Conservation (phyloP, 108 stramenopile species). For the Pseudonitzschia multistriata region DNA sequence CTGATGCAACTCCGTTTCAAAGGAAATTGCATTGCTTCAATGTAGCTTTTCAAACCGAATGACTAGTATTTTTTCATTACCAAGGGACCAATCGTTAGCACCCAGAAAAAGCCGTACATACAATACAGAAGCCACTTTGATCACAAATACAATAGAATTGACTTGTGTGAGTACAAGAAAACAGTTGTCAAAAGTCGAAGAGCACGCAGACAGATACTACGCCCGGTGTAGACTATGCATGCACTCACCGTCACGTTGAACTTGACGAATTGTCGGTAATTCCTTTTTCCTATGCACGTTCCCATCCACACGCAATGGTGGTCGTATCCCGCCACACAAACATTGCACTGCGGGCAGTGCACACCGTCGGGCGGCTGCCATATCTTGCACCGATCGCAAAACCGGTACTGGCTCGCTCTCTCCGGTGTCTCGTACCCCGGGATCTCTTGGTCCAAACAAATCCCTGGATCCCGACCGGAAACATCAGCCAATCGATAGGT, state of each 20-base stretch:
- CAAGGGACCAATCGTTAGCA: conserved; percentile 53
- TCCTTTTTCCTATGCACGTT: conserved; percentile 79
- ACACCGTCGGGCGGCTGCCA: conserved; percentile 78
- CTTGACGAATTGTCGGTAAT: conserved; percentile 66
- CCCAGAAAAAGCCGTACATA: conserved; percentile 67
- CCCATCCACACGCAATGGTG: conserved; percentile 96
- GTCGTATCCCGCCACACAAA: conserved; percentile 87
- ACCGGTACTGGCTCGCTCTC: conserved; percentile 49
- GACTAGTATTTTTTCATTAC: conserved; percentile 10
- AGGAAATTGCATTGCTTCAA: no score
- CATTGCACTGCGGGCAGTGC: conserved; percentile 88
- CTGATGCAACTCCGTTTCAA: no score
- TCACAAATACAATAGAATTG: neutral
- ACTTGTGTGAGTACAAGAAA: neutral
- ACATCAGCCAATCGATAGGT: conserved; percentile 44
- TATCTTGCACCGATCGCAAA: conserved; percentile 73
- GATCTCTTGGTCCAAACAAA: conserved; percentile 39
- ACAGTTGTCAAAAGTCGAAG: neutral
- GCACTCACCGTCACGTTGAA: conserved; percentile 59
- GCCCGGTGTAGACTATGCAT: no score
- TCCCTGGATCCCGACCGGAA: conserved; percentile 66
- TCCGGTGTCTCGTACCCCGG: conserved; percentile 18
- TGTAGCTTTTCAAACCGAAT: no score
- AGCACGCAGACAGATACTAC: neutral
- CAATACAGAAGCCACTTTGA: conserved; percentile 66